Evolutionary conservation across 1,139 yeast genomes (phyloP).

Genomic region (Blastobotrys apis): DNA sequence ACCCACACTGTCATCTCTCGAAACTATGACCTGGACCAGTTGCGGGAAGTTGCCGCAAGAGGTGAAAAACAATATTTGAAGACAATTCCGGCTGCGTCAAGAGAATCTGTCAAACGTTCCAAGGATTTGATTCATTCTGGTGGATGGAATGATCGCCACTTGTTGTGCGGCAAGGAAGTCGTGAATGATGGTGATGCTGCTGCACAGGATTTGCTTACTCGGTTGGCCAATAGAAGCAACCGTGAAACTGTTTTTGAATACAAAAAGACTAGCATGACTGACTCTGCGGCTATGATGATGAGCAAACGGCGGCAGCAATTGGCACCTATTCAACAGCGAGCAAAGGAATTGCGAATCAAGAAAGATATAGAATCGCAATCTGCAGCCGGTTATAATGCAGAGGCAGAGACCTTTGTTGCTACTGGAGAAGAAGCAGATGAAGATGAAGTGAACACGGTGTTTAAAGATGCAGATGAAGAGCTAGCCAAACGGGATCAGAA

Average conservation of each 20-base stretch:
- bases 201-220: slow-evolving; percentile 66
- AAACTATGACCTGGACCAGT: slow-evolving; percentile 63
- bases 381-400: slow-evolving; percentile 17
- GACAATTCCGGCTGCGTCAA: slow-evolving; percentile 82
- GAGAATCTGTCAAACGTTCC: slow-evolving; percentile 76
- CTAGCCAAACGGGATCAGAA: not conserved
- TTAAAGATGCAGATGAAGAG: slow-evolving; percentile 20
- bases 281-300: slow-evolving; percentile 82
- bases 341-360: slow-evolving; percentile 58
- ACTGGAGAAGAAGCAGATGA: slow-evolving; percentile 29
- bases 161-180: slow-evolving; percentile 52
- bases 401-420: slow-evolving; percentile 12
- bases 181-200: slow-evolving; percentile 52
- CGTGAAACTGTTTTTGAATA: slow-evolving; percentile 94
- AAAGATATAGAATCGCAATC: slow-evolving; percentile 48
- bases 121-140: slow-evolving; percentile 65
- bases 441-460: slow-evolving; percentile 30
- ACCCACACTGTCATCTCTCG: slow-evolving; percentile 57
- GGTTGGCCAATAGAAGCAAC: slow-evolving; percentile 56
- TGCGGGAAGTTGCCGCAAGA: slow-evolving; percentile 69
- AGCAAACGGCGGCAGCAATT: slow-evolving; percentile 77
- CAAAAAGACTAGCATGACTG: slow-evolving; percentile 38
- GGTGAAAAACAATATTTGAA: slow-evolving; percentile 86
- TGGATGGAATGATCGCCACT: slow-evolving; percentile 84
- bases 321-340: slow-evolving; percentile 80